Evolutionary conservation across 2,329 filamentous ascomycete genomes (phyloP), one percentile per base, ranked within the genome.

Genomic region (Neonectria punicea): DNA sequence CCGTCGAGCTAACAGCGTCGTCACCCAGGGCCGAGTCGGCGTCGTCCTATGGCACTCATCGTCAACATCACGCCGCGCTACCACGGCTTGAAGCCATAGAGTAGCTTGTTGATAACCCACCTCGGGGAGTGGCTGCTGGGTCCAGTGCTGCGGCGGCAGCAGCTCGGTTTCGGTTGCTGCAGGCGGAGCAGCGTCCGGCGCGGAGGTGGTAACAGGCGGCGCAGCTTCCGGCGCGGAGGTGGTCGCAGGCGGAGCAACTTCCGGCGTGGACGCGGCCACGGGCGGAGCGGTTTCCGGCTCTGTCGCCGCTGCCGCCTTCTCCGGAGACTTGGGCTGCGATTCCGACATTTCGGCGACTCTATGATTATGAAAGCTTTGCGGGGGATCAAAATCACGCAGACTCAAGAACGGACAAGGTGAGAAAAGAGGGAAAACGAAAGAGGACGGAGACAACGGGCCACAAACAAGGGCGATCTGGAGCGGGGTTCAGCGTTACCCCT

Each of bases 11-110:
- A 46, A 51, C 61, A 2, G 58, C 61, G 41, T 67, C 67, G n/a
- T 68, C 64, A 41, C 64, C 66, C n/a, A 68, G 59, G 6, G 66
- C 47, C 13, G 66, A 67, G 41, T 68, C 66, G 39, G n/a, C 44
- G 25, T 66, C 66, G 22, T 58, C 58, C 39, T 66, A 22, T 5
- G 28, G 7, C 34, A 44, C 41, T 18, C 16, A 11, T 30, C 5
- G 50, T 46, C 28, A 50, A 44, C 43, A 7, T n/a, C 11, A 28
- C 14, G 4, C 22, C 43, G 30, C 22, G 20, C 16, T 6, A n/a
- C 14, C 25, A 46, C 22, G 9, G 9, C 43, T 44, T 22, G n/a
- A 20, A 5, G 43, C 18, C 43, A 5, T 8, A 14, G 25, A 11
- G 11, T 25, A 22, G 20, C 22, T 25, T 25, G 20, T 16, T 13